Percentiles rank a stretch among this genome's conserved stretches.
Evolutionary conservation across 202 grass and related monocot genomes (phyloP).

Genomic region (Cymbopogon flexuosus): DNA sequence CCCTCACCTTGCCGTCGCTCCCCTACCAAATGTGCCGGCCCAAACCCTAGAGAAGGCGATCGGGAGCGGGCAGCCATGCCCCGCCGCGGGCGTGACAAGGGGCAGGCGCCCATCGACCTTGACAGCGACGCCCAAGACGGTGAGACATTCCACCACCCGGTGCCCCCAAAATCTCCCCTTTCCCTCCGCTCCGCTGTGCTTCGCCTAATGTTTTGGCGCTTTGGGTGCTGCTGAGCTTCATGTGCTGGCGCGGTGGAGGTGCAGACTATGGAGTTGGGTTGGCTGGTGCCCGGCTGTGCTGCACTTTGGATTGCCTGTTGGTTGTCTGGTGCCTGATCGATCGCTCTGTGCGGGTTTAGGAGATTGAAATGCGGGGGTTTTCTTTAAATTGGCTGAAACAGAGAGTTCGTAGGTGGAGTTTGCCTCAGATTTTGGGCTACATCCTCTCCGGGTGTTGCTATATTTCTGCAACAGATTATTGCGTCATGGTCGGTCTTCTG

Average conservation of each 20-base stretch:
- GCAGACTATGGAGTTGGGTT: neutral
- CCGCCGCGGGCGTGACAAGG: neutral
- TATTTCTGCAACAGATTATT: neutral
- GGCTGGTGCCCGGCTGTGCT: neutral
- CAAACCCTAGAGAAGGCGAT: constrained; percentile 3
- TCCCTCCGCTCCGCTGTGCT: neutral
- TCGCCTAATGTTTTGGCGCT: neutral
- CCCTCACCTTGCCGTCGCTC: neutral
- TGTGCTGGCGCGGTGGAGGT: neutral
- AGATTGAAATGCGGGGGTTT: neutral
- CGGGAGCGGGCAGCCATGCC: neutral
- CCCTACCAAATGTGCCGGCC: neutral
- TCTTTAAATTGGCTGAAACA: neutral
- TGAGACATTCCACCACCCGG: neutral
- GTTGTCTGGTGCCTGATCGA: neutral
- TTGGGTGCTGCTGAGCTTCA: no score
- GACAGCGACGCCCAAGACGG: constrained; percentile 26
- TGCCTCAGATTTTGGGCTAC: neutral
- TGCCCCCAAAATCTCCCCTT: neutral
- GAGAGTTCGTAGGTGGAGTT: neutral
- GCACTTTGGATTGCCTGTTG: neutral
- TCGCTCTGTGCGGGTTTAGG: neutral
- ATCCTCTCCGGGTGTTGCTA: neutral
- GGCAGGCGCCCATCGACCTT: constrained; percentile 26
- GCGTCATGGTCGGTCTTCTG: no score